Conservation (phyloP, 2,329 filamentous ascomycete genomes). For the Aspergillus ochraceus region DNA sequence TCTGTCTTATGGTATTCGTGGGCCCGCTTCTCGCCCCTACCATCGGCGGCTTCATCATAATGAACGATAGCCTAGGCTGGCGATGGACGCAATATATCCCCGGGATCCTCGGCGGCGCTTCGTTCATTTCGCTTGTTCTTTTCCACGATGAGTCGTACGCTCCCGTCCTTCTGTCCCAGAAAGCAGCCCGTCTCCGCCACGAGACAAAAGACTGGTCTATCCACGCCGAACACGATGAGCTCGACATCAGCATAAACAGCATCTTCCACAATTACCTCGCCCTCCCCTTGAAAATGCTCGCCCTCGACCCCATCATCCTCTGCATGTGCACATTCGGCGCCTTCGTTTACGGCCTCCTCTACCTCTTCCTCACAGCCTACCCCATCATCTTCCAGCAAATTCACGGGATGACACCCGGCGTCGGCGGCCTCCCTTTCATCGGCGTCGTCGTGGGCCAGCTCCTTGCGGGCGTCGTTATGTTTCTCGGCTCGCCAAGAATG, state of each 20-base stretch:
- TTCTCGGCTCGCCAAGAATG: conserved; percentile 33
- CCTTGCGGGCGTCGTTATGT: conserved; percentile 64
- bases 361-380: conserved; percentile 36
- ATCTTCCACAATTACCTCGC: conserved; percentile 48
- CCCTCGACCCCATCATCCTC: conserved; percentile 40
- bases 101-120: conserved; percentile 51
- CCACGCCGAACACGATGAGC: conserved; percentile 53
- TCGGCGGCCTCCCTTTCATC: conserved; percentile 79
- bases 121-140: conserved; percentile 30
- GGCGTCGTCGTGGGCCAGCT: conserved; percentile 76
- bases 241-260: conserved; percentile 48
- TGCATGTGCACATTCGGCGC: conserved; percentile 35
- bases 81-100: conserved; percentile 51
- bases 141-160: conserved; percentile 56
- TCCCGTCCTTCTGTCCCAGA: conserved; percentile 52
- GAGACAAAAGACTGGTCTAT: conserved; percentile 57
- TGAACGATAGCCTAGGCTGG: conserved; percentile 48
- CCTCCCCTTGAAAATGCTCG: conserved; percentile 37
- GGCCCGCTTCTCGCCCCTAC: conserved; percentile 55
- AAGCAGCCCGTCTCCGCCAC: conserved; percentile 51
- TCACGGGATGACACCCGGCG: conserved; percentile 67
- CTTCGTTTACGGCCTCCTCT: conserved; percentile 28
- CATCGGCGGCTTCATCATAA: conserved; percentile 55
- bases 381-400: conserved; percentile 46
- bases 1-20: conserved; percentile 53